Base-by-base conservation (phyloP, 805 yeast genomes). In the Yamadazyma philogaea region DNA sequence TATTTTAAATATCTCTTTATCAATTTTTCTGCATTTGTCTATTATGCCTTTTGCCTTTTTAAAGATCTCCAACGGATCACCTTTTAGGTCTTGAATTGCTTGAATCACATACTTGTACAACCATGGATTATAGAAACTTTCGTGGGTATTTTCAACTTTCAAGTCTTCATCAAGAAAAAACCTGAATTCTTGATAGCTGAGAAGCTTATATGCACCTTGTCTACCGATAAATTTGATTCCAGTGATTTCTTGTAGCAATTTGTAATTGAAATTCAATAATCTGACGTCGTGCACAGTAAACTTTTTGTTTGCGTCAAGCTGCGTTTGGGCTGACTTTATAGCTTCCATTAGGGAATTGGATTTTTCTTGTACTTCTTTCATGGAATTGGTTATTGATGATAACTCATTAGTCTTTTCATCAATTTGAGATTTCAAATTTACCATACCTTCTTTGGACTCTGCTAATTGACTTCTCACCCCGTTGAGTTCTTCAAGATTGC, bases 1-100 rank as follows among this genome's bases (percentile, higher is more conserved):
- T 2, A 66, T 46, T 38, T 53, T 57, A 50, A 54, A 59, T 16
- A 70, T 50, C 34, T 65, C 68, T 7, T 37, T 28, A 44, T 68
- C 74, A 61, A 47, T 17, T 36, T 30, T 30, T 42, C 44, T 8
- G 59, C 43, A 20, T 33, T 39, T 20, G 50, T 53, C 62, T 57
- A 61, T 14, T 44, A 37, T 18, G 10, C 33, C 40, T 21, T 47
- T 48, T 34, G 60, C 52, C 4, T 38, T 32, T 10, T 54, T 42
- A 27, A 52, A 51, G 30, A 52, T 51, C n/a, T 55, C 53, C 18
- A 60, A 36, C 8, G 50, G 38, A 8, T 39, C 22, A 22, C 31
- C 36, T 3, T 14, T 18, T 7, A 18, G 14, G 10, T 22, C 11
- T 10, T 34, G 20, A 16, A 48, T 43, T 11, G 32, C 15, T 3